Percentiles rank a stretch among this genome's conserved stretches.
These are phyloP conservation scores for Ganoderma sp. DNA, from an alignment of 1,284 basidiomycete species.

Conservation along the genomic window DNA sequence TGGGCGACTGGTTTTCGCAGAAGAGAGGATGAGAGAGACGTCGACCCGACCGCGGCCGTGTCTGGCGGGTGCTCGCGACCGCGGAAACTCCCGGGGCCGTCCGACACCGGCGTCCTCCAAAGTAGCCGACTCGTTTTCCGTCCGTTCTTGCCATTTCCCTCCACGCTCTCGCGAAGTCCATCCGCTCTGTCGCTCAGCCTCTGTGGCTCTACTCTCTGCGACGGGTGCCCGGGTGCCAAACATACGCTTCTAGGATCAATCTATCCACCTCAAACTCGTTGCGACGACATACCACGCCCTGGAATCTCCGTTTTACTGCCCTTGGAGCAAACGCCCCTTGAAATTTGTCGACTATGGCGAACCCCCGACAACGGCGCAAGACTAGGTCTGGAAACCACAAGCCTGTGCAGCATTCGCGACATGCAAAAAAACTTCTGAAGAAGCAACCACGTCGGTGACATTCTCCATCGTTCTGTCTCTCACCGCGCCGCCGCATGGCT, in stretches of 20 bases:
- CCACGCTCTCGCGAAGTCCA: slow-evolving; percentile 12
- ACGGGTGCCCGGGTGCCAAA: neutral
- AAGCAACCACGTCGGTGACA: slow-evolving; percentile 71
- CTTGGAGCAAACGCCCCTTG: slow-evolving; percentile 18
- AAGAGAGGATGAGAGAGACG: slow-evolving; percentile 5
- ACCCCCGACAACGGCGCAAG: slow-evolving; percentile 90
- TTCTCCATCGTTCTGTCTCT: slow-evolving; percentile 17
- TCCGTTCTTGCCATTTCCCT: slow-evolving; percentile 25
- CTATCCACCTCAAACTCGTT: slow-evolving; percentile 9
- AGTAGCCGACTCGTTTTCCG: slow-evolving; percentile 27
- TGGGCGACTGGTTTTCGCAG: slow-evolving; percentile 23
- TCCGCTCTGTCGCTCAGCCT: neutral
- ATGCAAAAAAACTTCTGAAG: slow-evolving; percentile 76
- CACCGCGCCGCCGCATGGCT: slow-evolving; percentile 23
- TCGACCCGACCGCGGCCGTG: slow-evolving; percentile 10
- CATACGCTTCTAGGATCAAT: neutral
- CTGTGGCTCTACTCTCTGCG: slow-evolving; percentile 1
- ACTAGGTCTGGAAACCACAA: slow-evolving; percentile 72
- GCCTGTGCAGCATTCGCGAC: slow-evolving; percentile 71
- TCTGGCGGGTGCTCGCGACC: slow-evolving; percentile 10
- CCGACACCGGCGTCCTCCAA: slow-evolving; percentile 30
- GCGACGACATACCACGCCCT: slow-evolving; percentile 6
- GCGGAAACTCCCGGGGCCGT: slow-evolving; percentile 29
- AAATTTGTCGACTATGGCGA: slow-evolving; percentile 69
- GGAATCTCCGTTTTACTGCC: slow-evolving; percentile 23